Percentiles rank a stretch among this genome's conserved stretches.
Conservation (phyloP, 768 basidiomycete genomes). For the Pleurotus pulmonarius region DNA sequence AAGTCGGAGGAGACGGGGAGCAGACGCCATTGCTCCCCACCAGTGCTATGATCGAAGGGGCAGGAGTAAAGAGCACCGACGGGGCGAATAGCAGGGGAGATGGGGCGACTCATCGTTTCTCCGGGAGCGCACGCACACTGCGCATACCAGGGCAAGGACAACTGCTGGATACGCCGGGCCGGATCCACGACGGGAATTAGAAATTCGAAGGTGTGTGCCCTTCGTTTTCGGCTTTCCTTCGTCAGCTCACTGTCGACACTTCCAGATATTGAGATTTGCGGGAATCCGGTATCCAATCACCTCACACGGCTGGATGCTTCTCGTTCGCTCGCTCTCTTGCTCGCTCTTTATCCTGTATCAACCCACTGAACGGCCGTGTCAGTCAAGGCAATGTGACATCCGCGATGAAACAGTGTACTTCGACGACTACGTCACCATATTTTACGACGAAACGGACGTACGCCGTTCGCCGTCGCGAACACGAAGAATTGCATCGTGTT, state of each 20-base stretch:
- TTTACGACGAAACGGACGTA: constrained; percentile 92
- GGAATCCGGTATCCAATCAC: constrained; percentile 69
- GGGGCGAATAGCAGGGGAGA: constrained; percentile 17
- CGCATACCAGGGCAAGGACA: constrained; percentile 70
- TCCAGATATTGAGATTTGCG: constrained; percentile 90
- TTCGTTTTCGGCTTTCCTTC: neutral
- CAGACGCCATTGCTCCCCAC: constrained; percentile 17
- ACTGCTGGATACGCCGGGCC: constrained; percentile 91
- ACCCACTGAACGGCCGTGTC: constrained; percentile 80
- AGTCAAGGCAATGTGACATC: constrained; percentile 96
- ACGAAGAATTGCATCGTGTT: constrained; percentile 94
- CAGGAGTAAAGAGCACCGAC: constrained; percentile 7
- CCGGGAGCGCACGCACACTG: constrained; percentile 66
- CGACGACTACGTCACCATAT: constrained; percentile 75
- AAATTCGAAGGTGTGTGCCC: constrained; percentile 74
- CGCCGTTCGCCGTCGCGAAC: constrained; percentile 92
- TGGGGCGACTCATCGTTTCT: constrained; percentile 71
- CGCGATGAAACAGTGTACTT: constrained; percentile 79
- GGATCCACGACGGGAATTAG: constrained; percentile 91
- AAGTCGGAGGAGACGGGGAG: constrained; percentile 59
- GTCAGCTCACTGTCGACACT: neutral
- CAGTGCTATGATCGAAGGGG: constrained; percentile 17
- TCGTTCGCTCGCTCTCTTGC: constrained; percentile 30
- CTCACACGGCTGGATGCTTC: constrained; percentile 55
- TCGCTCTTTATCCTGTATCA: constrained; percentile 95